A percentile compares a stretch with the other conserved stretches of the same genome.
Evolutionary conservation across 345 rosid genomes (phyloP).

Genomic region (Citropsis articulata): DNA sequence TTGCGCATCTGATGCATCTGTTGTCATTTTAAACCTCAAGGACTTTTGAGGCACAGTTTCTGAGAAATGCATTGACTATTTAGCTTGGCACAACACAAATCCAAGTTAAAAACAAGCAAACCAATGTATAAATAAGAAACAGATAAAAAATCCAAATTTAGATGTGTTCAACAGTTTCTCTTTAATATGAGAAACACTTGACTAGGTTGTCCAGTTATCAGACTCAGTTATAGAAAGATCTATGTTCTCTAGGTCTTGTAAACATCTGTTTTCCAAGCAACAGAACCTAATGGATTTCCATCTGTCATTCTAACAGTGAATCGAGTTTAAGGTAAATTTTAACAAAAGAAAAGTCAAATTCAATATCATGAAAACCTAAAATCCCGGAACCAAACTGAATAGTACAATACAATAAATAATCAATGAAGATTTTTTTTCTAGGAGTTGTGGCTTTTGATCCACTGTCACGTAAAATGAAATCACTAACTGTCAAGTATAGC

Average conservation of each 20-base stretch:
- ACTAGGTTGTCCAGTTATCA: neutral
- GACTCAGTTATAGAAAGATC: neutral
- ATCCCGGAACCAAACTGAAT: neutral
- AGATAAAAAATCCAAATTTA: neutral
- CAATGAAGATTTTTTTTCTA: neutral
- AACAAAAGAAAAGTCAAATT: neutral
- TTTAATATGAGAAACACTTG: neutral
- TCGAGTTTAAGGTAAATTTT: neutral
- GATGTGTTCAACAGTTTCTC: neutral
- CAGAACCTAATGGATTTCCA: neutral
- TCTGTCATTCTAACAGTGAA: neutral
- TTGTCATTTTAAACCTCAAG: conserved; percentile 83
- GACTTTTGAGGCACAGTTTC: conserved; percentile 46
- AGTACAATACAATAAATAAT: neutral
- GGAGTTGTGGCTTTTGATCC: neutral
- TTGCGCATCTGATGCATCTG: conserved; percentile 83
- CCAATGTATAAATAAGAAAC: neutral
- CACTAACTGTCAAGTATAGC: too few relatives aligned
- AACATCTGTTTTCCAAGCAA: neutral
- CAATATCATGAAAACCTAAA: neutral
- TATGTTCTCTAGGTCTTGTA: neutral
- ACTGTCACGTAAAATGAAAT: too few relatives aligned
- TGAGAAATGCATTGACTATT: conserved; percentile 15
- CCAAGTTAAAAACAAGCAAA: conserved; percentile 1
- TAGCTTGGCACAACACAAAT: neutral